Percentiles rank a stretch among this genome's conserved stretches.
phyloP scores from a whole-genome alignment of 1,139 yeast species.

The Hyphopichia fennica region DNA sequence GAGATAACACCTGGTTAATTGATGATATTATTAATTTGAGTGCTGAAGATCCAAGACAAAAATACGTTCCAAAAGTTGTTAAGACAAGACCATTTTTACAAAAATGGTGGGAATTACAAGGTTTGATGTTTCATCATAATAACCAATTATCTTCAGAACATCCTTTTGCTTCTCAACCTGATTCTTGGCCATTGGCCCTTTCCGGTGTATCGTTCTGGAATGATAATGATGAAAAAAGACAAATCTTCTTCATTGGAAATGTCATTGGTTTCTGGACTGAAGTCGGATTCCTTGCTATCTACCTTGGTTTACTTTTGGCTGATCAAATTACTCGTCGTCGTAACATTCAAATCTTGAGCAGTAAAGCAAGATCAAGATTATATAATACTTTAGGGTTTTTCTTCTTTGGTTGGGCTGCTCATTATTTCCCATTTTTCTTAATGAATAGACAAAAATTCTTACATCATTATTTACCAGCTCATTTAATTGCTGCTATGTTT shows the following conservation, averaged over 20 bases:
- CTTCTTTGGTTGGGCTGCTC: conserved; percentile 84
- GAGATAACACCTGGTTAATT: conserved; percentile 71
- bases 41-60: conserved; percentile 57
- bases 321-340: conserved; percentile 83
- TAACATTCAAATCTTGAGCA: conserved; percentile 55
- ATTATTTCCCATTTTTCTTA: conserved; percentile 85
- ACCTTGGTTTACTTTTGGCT: conserved; percentile 59
- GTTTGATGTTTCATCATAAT: conserved; percentile 88
- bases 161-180: conserved; percentile 95
- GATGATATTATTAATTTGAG: conserved; percentile 67
- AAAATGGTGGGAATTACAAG: conserved; percentile 90
- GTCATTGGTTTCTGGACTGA: conserved; percentile 92
- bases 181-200: conserved; percentile 88
- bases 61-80: conserved; percentile 57
- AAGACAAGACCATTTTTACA: conserved; percentile 67
- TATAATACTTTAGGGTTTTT: conserved; percentile 84
- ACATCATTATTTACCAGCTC: conserved; percentile 97
- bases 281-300: conserved; percentile 65
- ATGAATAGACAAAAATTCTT: conserved; percentile 93
- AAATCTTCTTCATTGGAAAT: conserved; percentile 86
- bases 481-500: conserved; percentile 80
- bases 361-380: conserved; percentile 67
- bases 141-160: conserved; percentile 84
- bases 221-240: conserved; percentile 58
- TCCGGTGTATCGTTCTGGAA: conserved; percentile 98